These are phyloP conservation scores for Trichocladium antarcticum DNA, from an alignment of 495 filamentous ascomycete genomes.

Conservation along the genomic window DNA sequence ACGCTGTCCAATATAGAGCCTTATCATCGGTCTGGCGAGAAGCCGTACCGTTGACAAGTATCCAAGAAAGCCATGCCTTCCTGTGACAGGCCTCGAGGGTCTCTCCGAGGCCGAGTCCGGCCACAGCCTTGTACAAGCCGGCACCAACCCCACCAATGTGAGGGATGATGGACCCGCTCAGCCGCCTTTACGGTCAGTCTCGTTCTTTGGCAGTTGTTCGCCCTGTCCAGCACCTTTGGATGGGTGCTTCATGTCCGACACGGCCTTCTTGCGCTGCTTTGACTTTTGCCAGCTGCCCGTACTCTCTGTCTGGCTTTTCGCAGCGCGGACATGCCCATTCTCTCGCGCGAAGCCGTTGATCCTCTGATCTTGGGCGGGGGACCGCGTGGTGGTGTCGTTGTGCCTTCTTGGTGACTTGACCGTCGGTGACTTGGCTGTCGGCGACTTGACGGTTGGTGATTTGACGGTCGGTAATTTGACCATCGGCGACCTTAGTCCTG, in stretches of 20 bases:
- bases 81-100: background rate
- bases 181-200: slow-evolving; percentile 45
- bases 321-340: slow-evolving; percentile 38
- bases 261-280: slow-evolving; percentile 38
- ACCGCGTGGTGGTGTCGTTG: slow-evolving; percentile 5
- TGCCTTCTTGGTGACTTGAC: background rate
- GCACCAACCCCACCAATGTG: background rate
- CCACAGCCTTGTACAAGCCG: background rate
- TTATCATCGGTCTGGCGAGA: slow-evolving; percentile 5
- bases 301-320: slow-evolving; percentile 40
- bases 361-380: slow-evolving; percentile 24
- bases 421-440: slow-evolving; percentile 12
- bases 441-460: slow-evolving; percentile 9
- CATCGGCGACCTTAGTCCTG: slow-evolving; percentile 12
- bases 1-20: slow-evolving; percentile 19
- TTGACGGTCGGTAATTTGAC: slow-evolving; percentile 10
- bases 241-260: slow-evolving; percentile 25
- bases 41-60: slow-evolving; percentile 11
- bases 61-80: slow-evolving; percentile 20
- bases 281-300: slow-evolving; percentile 39
- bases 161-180: slow-evolving; percentile 26
- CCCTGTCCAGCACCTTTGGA: slow-evolving; percentile 27
- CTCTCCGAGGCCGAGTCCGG: too few species aligned
- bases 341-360: slow-evolving; percentile 28
- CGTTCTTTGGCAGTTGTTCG: slow-evolving; percentile 41